phyloP scores from a whole-genome alignment of 2,329 filamentous ascomycete genomes.

The Arthrobotrys iridis region DNA sequence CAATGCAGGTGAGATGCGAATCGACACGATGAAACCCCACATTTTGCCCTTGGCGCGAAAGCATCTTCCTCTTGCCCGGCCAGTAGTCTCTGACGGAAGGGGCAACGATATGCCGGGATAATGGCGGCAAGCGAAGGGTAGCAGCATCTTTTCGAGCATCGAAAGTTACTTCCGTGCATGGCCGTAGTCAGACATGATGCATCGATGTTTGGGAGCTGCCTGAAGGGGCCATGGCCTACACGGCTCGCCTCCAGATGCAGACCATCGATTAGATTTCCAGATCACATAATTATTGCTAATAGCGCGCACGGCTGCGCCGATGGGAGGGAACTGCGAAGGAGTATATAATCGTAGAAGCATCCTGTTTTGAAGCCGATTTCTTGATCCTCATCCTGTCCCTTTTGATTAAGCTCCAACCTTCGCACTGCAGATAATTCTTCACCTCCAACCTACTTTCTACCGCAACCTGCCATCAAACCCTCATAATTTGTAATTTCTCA shows the following conservation, averaged over 20 bases:
- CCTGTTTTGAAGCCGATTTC: not conserved
- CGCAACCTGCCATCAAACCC: not conserved
- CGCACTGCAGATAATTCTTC: not conserved
- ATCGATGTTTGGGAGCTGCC: slow-evolving; percentile 9
- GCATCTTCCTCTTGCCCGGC: slow-evolving; percentile 47
- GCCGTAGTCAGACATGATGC: not conserved
- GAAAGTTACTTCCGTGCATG: not conserved
- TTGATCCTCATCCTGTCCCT: not conserved
- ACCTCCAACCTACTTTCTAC: not conserved
- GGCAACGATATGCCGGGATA: slow-evolving; percentile 46
- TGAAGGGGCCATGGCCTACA: slow-evolving; percentile 4
- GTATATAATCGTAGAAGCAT: slow-evolving; percentile 18
- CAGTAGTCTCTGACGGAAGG: slow-evolving; percentile 34
- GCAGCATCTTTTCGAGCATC: slow-evolving; percentile 6
- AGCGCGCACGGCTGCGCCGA: slow-evolving; percentile 21
- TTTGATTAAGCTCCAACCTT: slow-evolving; percentile 13
- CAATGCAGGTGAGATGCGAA: slow-evolving; percentile 17
- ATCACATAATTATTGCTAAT: slow-evolving; percentile 34
- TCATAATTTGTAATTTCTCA: not conserved
- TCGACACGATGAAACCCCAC: slow-evolving; percentile 29
- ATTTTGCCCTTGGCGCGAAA: slow-evolving; percentile 53
- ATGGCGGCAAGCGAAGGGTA: slow-evolving; percentile 52
- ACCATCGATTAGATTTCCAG: not conserved
- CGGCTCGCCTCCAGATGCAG: slow-evolving; percentile 32
- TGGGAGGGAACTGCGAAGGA: not conserved